A percentile compares a stretch with the other conserved stretches of the same genome.
These are phyloP conservation scores for Pneumocystis murina DNA, from an alignment of 1,139 yeast genomes.

Conservation along the genomic window DNA sequence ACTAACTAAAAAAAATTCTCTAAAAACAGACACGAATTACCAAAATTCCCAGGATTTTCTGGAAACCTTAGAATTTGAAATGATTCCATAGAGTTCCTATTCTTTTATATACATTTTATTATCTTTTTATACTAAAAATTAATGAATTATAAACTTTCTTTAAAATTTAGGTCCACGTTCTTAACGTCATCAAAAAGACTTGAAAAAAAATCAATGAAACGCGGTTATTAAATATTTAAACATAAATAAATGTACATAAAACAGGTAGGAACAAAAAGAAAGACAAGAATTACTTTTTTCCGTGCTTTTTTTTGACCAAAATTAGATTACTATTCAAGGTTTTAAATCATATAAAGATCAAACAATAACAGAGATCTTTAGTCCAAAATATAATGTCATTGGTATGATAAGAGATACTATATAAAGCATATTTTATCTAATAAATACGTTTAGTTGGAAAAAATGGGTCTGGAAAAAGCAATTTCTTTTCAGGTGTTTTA, in stretches of 20 bases:
- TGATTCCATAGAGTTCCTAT: background rate
- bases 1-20: background rate
- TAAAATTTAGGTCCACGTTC: background rate
- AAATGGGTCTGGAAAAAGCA: constrained; percentile 93
- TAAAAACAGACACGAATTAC: background rate
- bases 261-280: constrained; percentile 11
- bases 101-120: background rate
- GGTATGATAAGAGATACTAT: constrained; percentile 21
- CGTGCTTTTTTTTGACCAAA: background rate
- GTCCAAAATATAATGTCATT: constrained; percentile 76
- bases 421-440: constrained; percentile 2
- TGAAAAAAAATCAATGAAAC: background rate
- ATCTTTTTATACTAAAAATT: background rate
- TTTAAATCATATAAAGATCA: constrained; percentile 86
- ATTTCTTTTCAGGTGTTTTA: constrained; percentile 52
- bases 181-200: background rate
- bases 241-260: constrained; percentile 14
- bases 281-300: background rate
- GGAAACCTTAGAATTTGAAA: too few species aligned
- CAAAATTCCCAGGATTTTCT: too few species aligned
- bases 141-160: background rate
- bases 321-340: constrained; percentile 63
- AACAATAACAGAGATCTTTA: constrained; percentile 58
- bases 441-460: constrained; percentile 41
- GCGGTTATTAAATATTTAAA: background rate